Conservation (phyloP, 768 basidiomycete species). For the Calvatia gigantea region DNA sequence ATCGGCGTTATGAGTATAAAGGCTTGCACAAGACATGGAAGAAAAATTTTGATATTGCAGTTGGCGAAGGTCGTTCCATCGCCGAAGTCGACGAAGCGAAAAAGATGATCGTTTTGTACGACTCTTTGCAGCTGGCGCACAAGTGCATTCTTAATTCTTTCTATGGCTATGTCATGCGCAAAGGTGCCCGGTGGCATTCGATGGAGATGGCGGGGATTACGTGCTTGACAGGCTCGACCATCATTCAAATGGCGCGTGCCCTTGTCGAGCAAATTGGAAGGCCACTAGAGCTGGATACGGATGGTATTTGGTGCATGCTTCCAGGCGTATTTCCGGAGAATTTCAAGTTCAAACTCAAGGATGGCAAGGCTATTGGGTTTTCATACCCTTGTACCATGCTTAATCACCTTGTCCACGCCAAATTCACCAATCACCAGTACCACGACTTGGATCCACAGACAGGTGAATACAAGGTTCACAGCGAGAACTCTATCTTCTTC, state of each 20-base stretch:
- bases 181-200: slow-evolving; percentile 98
- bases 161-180: slow-evolving; percentile 99
- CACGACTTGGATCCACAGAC: slow-evolving; percentile 86
- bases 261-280: slow-evolving; percentile 97
- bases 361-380: slow-evolving; percentile 83
- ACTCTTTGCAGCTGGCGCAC: slow-evolving; percentile 97
- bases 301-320: slow-evolving; percentile 99
- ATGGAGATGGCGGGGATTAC: slow-evolving; percentile 99
- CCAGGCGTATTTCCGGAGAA: slow-evolving; percentile 97
- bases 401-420: slow-evolving; percentile 93
- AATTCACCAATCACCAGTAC: slow-evolving; percentile 98
- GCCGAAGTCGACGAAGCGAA: slow-evolving; percentile 94
- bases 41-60: slow-evolving; percentile 84
- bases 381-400: slow-evolving; percentile 99
- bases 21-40: slow-evolving; percentile 99
- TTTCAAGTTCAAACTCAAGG: slow-evolving; percentile 89
- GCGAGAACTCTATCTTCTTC: slow-evolving; percentile 99
- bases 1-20: slow-evolving; percentile 98
- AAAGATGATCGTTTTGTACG: slow-evolving; percentile 98
- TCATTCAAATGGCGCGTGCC: slow-evolving; percentile 98
- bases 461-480: slow-evolving; percentile 81
- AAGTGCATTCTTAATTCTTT: slow-evolving; percentile 99
- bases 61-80: slow-evolving; percentile 66
- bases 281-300: slow-evolving; percentile 95
- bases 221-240: slow-evolving; percentile 93